Percentiles rank a stretch among this genome's conserved stretches.
These are phyloP conservation scores for Penicillium sp. DNA, from an alignment of 2,329 filamentous ascomycete species.

Conservation along the genomic window DNA sequence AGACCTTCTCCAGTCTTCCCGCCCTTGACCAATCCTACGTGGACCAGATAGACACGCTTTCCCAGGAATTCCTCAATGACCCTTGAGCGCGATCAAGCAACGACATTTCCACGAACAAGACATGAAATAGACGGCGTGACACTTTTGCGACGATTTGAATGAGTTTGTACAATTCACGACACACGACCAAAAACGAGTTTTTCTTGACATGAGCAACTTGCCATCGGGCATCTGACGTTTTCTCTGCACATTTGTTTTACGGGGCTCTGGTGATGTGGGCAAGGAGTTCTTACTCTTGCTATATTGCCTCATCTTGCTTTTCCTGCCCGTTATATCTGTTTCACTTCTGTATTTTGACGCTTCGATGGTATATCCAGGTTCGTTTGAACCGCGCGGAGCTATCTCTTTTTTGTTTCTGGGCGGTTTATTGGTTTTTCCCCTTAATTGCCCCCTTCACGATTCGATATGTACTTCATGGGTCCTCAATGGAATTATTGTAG, in stretches of 20 bases:
- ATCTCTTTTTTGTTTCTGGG: conserved; percentile 3
- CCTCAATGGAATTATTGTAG: conserved; percentile 18
- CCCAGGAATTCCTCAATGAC: conserved; percentile 37
- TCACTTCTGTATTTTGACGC: background rate
- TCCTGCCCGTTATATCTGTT: background rate
- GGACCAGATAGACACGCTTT: conserved; percentile 38
- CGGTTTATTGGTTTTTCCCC: conserved; percentile 5
- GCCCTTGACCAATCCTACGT: conserved; percentile 32
- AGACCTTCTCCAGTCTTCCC: conserved; percentile 25
- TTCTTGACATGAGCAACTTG: conserved; percentile 4
- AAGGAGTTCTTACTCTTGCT: background rate
- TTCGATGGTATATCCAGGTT: background rate
- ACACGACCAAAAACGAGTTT: conserved; percentile 14
- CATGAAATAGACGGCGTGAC: conserved; percentile 16
- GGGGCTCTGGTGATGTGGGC: background rate
- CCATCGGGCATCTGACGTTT: conserved; percentile 5
- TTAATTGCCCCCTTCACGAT: conserved; percentile 14
- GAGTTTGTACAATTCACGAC: conserved; percentile 25
- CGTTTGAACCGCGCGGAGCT: background rate
- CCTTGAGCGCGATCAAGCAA: conserved; percentile 11
- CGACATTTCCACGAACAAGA: conserved; percentile 6
- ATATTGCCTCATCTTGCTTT: conserved; percentile 11
- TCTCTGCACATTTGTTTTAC: conserved; percentile 6
- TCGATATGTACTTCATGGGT: conserved; percentile 19
- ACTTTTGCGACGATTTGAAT: conserved; percentile 18